Conservation (phyloP, 2,329 filamentous ascomycete genomes). For the Fusarium keratoplasticum region DNA sequence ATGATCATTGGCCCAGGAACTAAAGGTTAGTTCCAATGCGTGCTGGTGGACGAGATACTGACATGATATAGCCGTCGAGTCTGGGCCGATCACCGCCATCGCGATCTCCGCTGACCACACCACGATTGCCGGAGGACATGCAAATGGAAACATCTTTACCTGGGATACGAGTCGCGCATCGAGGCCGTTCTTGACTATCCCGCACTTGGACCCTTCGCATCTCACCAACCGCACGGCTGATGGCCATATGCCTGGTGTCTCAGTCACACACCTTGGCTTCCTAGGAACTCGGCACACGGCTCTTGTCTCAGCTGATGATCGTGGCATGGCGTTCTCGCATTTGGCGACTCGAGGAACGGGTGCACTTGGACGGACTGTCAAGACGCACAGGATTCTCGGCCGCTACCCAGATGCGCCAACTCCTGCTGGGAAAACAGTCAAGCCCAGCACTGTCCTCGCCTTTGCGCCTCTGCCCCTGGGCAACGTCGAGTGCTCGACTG, state of each 20-base stretch:
- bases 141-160: slow-evolving; percentile 91
- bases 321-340: slow-evolving; percentile 98
- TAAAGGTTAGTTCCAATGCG: slow-evolving; percentile 70
- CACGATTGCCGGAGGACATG: slow-evolving; percentile 90
- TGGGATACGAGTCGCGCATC: slow-evolving; percentile 91
- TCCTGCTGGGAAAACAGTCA: slow-evolving; percentile 75
- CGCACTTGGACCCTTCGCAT: slow-evolving; percentile 76
- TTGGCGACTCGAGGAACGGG: slow-evolving; percentile 92
- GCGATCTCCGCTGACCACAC: slow-evolving; percentile 95
- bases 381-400: slow-evolving; percentile 89
- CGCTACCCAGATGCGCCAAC: slow-evolving; percentile 82
- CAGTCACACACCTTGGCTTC: slow-evolving; percentile 93
- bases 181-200: slow-evolving; percentile 88
- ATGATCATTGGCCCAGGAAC: slow-evolving; percentile 93
- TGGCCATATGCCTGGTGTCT: slow-evolving; percentile 82
- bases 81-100: slow-evolving; percentile 85
- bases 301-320: slow-evolving; percentile 92
- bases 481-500: slow-evolving; percentile 91
- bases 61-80: slow-evolving; percentile 79
- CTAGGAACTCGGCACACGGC: slow-evolving; percentile 93
- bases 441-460: slow-evolving; percentile 93
- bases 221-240: slow-evolving; percentile 76
- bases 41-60: slow-evolving; percentile 36
- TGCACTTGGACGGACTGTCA: slow-evolving; percentile 84
- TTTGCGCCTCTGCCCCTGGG: slow-evolving; percentile 92